Evolutionary conservation across 805 yeast species (phyloP), one percentile per base, ranked within the genome.

Genomic region (Maudiozyma pseudohumilis): DNA sequence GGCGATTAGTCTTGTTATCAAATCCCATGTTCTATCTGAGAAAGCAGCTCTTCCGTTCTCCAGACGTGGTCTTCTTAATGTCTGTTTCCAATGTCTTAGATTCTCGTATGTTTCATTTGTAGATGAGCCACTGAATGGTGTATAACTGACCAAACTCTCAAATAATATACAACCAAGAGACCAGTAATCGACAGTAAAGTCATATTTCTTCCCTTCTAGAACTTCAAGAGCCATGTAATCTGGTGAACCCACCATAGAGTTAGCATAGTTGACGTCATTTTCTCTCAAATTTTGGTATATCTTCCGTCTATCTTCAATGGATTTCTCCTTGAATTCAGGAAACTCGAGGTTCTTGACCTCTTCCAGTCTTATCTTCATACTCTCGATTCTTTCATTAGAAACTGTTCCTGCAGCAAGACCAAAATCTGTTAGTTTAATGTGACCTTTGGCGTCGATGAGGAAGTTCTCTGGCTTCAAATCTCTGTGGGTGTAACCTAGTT

Each of bases 221-320:
- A 92, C 97, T 60, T 92, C 99, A 35, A 92, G 69, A 1, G 99
- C 98, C 99, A 92, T 92, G 57, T 92, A 92, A 61, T 92, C 99
- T 1, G 99, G 99, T 5, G 95, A 83, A 1, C 99, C 99, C 12
- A 92, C 99, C 49, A 89, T 85, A 1, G 96, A 86, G 51, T 85
- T 84, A 13, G 99, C 97, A 53, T 82, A 80, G 50, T 83, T 86
- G 41, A 84, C 72, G 50, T 87, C 95, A 5, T 58, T 55, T 42
- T 76, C 80, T 47, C 94, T 75, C 38, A 80, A 59, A n/a, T 80
- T 77, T 44, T 84, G 77, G 61, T 88, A 92, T 56, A 87, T 67
- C 51, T 75, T 71, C 61, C 89, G 95, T 63, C 98, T 78, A 61
- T 94, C 96, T 37, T 72, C 72, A 52, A 89, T 75, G 3, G 94